phyloP scores from a whole-genome alignment of 192 early-diverging fungal genomes.

The Funneliformis geosporum region DNA sequence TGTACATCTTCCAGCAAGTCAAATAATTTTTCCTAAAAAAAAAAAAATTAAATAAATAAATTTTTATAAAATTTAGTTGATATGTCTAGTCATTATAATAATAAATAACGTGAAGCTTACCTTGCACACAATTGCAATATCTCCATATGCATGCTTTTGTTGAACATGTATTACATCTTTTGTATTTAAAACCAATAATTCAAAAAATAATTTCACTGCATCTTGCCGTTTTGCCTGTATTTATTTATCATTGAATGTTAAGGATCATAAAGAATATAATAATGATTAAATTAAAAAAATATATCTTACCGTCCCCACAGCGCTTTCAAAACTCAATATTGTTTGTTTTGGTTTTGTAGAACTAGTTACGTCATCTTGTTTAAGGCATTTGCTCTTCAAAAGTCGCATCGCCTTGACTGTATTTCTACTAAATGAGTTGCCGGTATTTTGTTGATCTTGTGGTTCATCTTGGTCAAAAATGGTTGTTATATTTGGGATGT shows the following conservation, averaged over 20 bases:
- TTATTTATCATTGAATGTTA: slow-evolving; percentile 16
- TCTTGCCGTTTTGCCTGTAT: slow-evolving; percentile 57
- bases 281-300: slow-evolving; percentile 33
- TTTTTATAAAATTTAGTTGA: neutral
- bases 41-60: neutral
- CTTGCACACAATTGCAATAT: slow-evolving; percentile 68
- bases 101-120: neutral
- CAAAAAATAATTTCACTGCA: slow-evolving; percentile 88
- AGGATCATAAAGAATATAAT: neutral
- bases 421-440: slow-evolving; percentile 52
- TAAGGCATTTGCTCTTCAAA: slow-evolving; percentile 49
- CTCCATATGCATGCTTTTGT: slow-evolving; percentile 80
- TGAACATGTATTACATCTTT: slow-evolving; percentile 80
- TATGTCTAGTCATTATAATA: neutral
- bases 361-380: slow-evolving; percentile 7
- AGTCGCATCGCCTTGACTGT: slow-evolving; percentile 66
- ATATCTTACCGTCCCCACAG: slow-evolving; percentile 36
- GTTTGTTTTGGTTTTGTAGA: neutral
- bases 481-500: neutral
- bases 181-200: slow-evolving; percentile 87
- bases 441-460: slow-evolving; percentile 24
- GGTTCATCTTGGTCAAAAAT: slow-evolving; percentile 29
- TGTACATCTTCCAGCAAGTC: slow-evolving; percentile 14
- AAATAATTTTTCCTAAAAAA: slow-evolving; percentile 18
- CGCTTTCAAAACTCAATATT: slow-evolving; percentile 9